Percentiles rank a stretch among this genome's conserved stretches.
These are phyloP conservation scores for Rubia occidens DNA, from an alignment of 305 asterid genomes.

Conservation along the genomic window DNA sequence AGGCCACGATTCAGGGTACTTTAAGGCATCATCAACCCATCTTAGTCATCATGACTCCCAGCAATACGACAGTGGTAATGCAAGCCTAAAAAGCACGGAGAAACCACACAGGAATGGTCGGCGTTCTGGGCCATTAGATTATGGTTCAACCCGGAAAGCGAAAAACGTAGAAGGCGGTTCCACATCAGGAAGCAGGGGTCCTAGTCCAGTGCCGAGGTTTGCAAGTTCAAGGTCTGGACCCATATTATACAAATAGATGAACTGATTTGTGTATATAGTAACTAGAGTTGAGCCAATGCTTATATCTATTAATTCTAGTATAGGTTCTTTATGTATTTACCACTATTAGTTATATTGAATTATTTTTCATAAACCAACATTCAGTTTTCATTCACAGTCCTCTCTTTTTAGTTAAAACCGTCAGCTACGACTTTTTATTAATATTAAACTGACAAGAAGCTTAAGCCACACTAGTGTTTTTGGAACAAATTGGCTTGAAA, in stretches of 20 bases:
- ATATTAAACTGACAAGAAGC: too few relatives aligned
- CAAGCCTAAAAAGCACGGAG: slow-evolving; percentile 39
- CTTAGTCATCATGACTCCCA: slow-evolving; percentile 47
- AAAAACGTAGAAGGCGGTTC: slow-evolving; percentile 64
- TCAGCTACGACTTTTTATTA: too few relatives aligned
- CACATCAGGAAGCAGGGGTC: slow-evolving; percentile 73
- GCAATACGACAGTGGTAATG: slow-evolving; percentile 37
- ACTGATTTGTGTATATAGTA: slow-evolving; percentile 25
- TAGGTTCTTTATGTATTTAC: not conserved
- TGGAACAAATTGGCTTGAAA: too few relatives aligned
- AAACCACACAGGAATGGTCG: slow-evolving; percentile 41
- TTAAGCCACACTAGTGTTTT: too few relatives aligned
- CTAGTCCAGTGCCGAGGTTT: slow-evolving; percentile 90
- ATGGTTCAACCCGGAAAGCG: slow-evolving; percentile 52
- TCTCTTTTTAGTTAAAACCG: too few relatives aligned
- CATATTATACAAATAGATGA: slow-evolving; percentile 50
- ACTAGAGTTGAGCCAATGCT: not conserved
- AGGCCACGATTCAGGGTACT: slow-evolving; percentile 48
- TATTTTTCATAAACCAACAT: not conserved
- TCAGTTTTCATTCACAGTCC: too few relatives aligned
- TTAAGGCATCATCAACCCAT: slow-evolving; percentile 48
- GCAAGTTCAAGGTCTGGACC: slow-evolving; percentile 96
- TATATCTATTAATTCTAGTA: slow-evolving; percentile 2
- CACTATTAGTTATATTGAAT: not conserved
- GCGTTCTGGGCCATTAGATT: slow-evolving; percentile 92